phyloP scores from a whole-genome alignment of 345 rosid genomes.

The Gynandropsis gynandra region DNA sequence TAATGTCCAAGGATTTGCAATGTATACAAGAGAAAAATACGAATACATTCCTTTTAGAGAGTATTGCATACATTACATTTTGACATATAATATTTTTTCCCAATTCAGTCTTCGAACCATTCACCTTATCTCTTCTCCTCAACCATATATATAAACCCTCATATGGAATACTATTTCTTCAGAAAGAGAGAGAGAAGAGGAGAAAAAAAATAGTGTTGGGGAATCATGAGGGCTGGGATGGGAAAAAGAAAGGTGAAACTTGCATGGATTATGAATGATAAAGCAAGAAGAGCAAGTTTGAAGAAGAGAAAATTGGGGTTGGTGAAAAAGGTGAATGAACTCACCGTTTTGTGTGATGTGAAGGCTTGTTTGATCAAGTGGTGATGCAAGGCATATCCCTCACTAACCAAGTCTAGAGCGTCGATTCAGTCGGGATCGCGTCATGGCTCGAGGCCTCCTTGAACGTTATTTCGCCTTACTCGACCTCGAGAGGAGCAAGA shows the following conservation, averaged over 20 bases:
- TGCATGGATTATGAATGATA: constrained; percentile 31
- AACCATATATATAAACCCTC: neutral
- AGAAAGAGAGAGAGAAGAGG: neutral
- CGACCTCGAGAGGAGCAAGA: constrained; percentile 6
- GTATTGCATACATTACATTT: too few relatives aligned
- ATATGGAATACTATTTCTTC: neutral
- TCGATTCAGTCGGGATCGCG: too few relatives aligned
- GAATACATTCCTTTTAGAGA: too few relatives aligned
- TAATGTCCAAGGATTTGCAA: too few relatives aligned
- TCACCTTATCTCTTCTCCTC: neutral
- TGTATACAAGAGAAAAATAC: too few relatives aligned
- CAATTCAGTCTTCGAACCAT: too few relatives aligned
- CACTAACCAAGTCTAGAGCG: too few relatives aligned
- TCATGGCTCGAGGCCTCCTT: constrained; percentile 22
- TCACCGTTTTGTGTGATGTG: constrained; percentile 49
- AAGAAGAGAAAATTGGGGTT: constrained; percentile 51
- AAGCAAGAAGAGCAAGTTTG: constrained; percentile 34
- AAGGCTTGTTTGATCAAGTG: constrained; percentile 45
- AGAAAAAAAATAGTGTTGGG: neutral
- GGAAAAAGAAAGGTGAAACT: constrained; percentile 49
- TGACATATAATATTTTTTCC: neutral
- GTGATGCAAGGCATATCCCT: too few relatives aligned
- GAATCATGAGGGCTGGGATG: constrained; percentile 24
- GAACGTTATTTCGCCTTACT: constrained; percentile 17
- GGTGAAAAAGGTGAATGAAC: constrained; percentile 52